phyloP scores from a whole-genome alignment of 2,329 filamentous ascomycete genomes.

The Aspergillus caelatus region DNA sequence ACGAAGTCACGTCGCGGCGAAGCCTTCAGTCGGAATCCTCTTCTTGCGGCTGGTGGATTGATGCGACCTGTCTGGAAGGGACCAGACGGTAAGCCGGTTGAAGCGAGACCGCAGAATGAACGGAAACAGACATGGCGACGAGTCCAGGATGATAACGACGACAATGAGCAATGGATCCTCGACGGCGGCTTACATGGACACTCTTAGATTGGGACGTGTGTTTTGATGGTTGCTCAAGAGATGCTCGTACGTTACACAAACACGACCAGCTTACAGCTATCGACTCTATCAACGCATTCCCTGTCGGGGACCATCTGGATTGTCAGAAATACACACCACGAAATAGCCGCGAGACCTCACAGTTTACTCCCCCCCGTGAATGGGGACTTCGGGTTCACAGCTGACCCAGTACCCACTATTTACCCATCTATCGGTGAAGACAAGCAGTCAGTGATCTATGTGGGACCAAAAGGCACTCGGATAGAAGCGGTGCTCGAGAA shows the following conservation, averaged over 20 bases:
- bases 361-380: not conserved
- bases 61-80: slow-evolving; percentile 50
- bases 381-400: not conserved
- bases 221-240: not conserved
- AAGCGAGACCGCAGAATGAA: slow-evolving; percentile 31
- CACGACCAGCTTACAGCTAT: not conserved
- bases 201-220: slow-evolving; percentile 8
- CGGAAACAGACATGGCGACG: slow-evolving; percentile 49
- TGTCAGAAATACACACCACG: not conserved
- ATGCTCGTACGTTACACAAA: not conserved
- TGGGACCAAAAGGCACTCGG: not conserved
- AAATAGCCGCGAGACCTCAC: not conserved
- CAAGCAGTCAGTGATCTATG: not conserved
- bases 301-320: not conserved
- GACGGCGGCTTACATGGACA: slow-evolving; percentile 48
- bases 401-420: not conserved
- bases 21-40: slow-evolving; percentile 48
- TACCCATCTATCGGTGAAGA: not conserved
- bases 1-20: slow-evolving; percentile 28
- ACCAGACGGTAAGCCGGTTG: slow-evolving; percentile 29
- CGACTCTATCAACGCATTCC: not conserved
- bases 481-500: not conserved
- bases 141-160: slow-evolving; percentile 51
- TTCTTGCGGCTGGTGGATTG: slow-evolving; percentile 47
- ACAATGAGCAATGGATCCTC: slow-evolving; percentile 52